phyloP scores from a whole-genome alignment of 257 asterid species.

The Gentiana macrophylla region DNA sequence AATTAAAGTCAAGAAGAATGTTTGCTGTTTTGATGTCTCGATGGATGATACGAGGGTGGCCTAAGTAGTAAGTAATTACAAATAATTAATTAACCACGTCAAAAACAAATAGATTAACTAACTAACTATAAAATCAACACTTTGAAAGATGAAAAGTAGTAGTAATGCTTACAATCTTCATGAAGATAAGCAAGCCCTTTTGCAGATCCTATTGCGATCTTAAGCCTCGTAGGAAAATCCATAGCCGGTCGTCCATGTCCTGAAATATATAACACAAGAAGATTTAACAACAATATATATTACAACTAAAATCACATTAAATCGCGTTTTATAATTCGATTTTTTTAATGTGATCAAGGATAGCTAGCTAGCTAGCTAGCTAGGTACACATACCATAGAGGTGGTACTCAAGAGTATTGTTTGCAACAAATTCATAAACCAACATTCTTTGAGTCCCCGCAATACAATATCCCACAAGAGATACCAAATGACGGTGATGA shows the following conservation, averaged over 20 bases:
- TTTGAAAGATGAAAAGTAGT: not conserved
- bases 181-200: conserved; percentile 87
- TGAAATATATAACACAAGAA: conserved; percentile 5
- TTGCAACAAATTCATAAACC: conserved; percentile 45
- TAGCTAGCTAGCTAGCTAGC: too few species aligned
- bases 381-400: conserved; percentile 26
- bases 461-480: conserved; percentile 48
- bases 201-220: conserved; percentile 71
- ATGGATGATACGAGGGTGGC: conserved; percentile 87
- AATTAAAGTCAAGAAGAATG: conserved; percentile 45
- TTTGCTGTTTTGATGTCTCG: conserved; percentile 81
- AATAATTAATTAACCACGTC: too few species aligned
- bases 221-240: conserved; percentile 62
- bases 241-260: conserved; percentile 46
- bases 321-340: too few species aligned
- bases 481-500: conserved; percentile 48
- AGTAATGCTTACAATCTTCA: conserved; percentile 55
- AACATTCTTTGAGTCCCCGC: conserved; percentile 40
- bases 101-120: too few species aligned
- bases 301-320: not conserved
- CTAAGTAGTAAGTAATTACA: conserved; percentile 13
- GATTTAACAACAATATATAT: too few species aligned
- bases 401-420: conserved; percentile 38
- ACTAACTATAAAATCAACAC: not conserved
- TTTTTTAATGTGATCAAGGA: too few species aligned